Conservation (phyloP, 352 stramenopile genomes). For the Globisporangium okanoganense region DNA sequence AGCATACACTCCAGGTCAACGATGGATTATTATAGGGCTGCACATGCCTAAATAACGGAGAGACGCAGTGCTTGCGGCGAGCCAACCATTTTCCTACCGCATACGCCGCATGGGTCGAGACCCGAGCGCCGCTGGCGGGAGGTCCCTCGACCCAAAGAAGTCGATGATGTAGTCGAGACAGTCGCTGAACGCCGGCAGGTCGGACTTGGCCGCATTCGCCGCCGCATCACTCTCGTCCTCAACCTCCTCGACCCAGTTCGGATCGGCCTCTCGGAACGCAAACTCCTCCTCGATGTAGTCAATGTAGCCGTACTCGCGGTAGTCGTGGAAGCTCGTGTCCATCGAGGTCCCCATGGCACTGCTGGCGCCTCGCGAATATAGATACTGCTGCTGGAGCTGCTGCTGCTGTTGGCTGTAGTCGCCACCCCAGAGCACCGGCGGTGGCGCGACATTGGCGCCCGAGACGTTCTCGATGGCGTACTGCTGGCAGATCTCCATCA, state of each 20-base stretch:
- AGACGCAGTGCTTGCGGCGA: too few species aligned
- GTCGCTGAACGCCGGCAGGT: constrained; percentile 4
- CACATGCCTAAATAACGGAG: too few species aligned
- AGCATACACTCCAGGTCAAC: too few species aligned
- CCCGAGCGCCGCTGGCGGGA: neutral
- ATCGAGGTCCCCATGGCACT: neutral
- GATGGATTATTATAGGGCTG: too few species aligned
- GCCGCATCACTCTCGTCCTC: neutral
- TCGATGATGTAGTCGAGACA: constrained; percentile 10
- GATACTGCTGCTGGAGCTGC: neutral
- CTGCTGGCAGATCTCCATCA: neutral
- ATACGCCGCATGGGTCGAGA: neutral
- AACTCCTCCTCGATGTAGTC: constrained; percentile 4
- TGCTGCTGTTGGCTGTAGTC: neutral
- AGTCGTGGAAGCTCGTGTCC: neutral
- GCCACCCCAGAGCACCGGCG: neutral
- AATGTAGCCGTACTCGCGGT: constrained; percentile 3
- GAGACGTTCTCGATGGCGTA: neutral
- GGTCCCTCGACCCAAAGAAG: neutral
- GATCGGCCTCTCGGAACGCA: neutral
- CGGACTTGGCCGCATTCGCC: neutral
- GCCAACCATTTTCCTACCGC: neutral
- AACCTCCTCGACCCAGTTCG: neutral
- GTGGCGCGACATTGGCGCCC: neutral
- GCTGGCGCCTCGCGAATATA: neutral